Evolutionary conservation across 768 basidiomycete genomes (phyloP).

Genomic region (Suillus ampliporus): DNA sequence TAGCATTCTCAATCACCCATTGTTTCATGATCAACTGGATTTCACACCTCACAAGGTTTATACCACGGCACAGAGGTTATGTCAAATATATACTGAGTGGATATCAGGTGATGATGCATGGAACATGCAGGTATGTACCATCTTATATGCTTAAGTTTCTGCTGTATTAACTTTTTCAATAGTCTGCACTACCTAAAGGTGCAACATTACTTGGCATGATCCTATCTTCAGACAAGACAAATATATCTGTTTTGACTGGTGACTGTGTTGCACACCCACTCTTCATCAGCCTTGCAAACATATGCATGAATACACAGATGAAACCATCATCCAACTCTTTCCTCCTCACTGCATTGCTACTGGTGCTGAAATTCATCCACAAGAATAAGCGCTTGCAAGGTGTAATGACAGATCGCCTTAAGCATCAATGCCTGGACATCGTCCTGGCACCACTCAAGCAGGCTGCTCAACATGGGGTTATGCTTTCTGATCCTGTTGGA

Average conservation of each 20-base stretch:
- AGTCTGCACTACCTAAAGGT: slow-evolving; percentile 28
- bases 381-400: too few species aligned
- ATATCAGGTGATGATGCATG: slow-evolving; percentile 31
- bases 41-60: too few species aligned
- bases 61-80: slow-evolving; percentile 15
- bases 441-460: too few species aligned
- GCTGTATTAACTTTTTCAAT: too few species aligned
- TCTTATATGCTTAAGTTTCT: too few species aligned
- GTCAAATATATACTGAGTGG: slow-evolving; percentile 25
- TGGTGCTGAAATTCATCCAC: too few species aligned
- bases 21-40: too few species aligned
- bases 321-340: too few species aligned
- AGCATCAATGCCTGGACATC: too few species aligned
- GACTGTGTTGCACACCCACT: slow-evolving; percentile 15
- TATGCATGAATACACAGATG: slow-evolving; percentile 13
- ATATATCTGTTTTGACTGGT: slow-evolving; percentile 18
- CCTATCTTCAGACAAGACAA: slow-evolving; percentile 27
- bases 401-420: too few species aligned
- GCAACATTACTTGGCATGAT: slow-evolving; percentile 31
- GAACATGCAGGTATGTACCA: slow-evolving; percentile 28
- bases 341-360: too few species aligned
- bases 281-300: slow-evolving; percentile 25
- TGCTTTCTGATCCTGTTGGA: slow-evolving; percentile 29
- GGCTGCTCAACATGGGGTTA: slow-evolving; percentile 20
- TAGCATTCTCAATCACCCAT: too few species aligned